phyloP scores from a whole-genome alignment of 495 filamentous ascomycete genomes.

The Podospora australis region DNA sequence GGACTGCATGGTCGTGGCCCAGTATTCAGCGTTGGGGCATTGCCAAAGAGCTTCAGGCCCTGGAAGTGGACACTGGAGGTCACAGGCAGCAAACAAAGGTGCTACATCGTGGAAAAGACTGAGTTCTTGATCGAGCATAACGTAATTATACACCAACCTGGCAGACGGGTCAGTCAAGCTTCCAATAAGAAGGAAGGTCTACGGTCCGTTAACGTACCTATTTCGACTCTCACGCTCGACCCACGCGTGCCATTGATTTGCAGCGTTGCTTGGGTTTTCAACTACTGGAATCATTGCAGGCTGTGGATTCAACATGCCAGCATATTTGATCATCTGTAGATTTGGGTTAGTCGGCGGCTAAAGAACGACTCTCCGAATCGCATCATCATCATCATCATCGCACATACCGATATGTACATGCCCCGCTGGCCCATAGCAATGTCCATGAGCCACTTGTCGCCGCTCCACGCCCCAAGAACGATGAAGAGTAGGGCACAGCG shows the following conservation, averaged over 20 bases:
- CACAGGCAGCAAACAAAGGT: slow-evolving; percentile 50
- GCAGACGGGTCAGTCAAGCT: slow-evolving; percentile 3
- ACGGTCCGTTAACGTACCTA: no score
- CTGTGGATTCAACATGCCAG: slow-evolving; percentile 43
- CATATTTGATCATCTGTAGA: slow-evolving; percentile 48
- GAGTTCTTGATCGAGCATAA: slow-evolving; percentile 61
- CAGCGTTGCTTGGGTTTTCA: slow-evolving; percentile 30
- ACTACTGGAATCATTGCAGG: slow-evolving; percentile 29
- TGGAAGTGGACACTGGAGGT: slow-evolving; percentile 53
- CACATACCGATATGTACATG: slow-evolving; percentile 57
- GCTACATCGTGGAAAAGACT: slow-evolving; percentile 56
- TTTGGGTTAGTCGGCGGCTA: no score
- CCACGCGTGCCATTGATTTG: slow-evolving; percentile 53
- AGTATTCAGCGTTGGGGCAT: slow-evolving; percentile 35
- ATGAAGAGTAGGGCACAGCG: slow-evolving; percentile 56
- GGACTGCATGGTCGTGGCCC: slow-evolving; percentile 45
- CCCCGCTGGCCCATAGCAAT: slow-evolving; percentile 62
- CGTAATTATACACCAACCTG: slow-evolving; percentile 58
- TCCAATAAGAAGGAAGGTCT: slow-evolving; percentile 11
- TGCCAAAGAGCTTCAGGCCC: slow-evolving; percentile 49
- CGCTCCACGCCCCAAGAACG: slow-evolving; percentile 56
- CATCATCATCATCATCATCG: neutral
- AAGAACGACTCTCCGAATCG: no score
- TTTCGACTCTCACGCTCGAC: slow-evolving; percentile 50
- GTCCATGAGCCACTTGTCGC: slow-evolving; percentile 67